phyloP scores from a whole-genome alignment of 176 grass and related monocot genomes.

The Aegilops umbellulata region DNA sequence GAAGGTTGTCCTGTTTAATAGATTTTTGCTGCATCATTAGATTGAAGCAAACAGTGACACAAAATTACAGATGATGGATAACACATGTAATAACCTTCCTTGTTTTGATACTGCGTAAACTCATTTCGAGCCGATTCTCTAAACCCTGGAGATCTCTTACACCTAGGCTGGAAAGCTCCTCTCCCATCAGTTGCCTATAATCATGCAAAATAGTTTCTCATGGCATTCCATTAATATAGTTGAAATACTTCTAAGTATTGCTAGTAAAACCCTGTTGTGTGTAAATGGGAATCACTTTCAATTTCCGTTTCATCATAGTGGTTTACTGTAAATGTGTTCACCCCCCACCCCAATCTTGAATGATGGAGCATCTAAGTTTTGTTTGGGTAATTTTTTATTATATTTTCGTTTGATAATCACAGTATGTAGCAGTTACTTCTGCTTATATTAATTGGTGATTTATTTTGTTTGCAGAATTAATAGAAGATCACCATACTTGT shows the following conservation, averaged over 20 bases:
- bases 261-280: not conserved
- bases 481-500: conserved; percentile 55
- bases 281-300: not conserved
- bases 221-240: not conserved
- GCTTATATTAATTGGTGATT: not conserved
- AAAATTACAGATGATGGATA: not conserved
- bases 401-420: not conserved
- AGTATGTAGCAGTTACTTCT: not conserved
- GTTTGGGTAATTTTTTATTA: conserved; percentile 1
- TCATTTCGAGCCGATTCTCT: conserved; percentile 63
- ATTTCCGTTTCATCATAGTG: not conserved
- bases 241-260: not conserved
- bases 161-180: conserved; percentile 65
- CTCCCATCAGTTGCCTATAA: conserved; percentile 70
- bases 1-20: conserved; percentile 52
- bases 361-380: not conserved
- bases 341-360: too few species aligned
- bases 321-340: not conserved
- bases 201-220: conserved; percentile 16
- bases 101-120: conserved; percentile 44
- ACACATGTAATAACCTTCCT: conserved; percentile 55
- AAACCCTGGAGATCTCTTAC: conserved; percentile 52
- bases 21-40: conserved; percentile 15
- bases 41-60: conserved; percentile 10
- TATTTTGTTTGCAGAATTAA: conserved; percentile 39